These are phyloP conservation scores for Diplogelasinospora grovesii DNA, from an alignment of 495 filamentous ascomycete species.

Conservation along the genomic window DNA sequence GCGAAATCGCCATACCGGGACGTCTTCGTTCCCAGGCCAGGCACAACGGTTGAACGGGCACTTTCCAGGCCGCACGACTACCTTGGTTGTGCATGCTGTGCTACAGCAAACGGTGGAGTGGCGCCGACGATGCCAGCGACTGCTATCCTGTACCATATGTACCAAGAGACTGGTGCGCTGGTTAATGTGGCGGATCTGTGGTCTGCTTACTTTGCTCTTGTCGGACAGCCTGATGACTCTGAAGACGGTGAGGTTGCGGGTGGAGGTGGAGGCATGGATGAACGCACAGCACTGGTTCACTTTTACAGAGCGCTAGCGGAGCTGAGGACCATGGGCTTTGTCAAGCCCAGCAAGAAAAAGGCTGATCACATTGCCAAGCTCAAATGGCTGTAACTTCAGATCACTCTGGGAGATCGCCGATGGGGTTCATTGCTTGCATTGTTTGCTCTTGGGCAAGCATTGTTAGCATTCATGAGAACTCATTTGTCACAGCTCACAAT, in stretches of 20 bases:
- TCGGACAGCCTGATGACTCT: constrained; percentile 57
- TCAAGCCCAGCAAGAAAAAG: constrained; percentile 87
- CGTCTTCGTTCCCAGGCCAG: constrained; percentile 72
- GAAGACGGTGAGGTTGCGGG: too few relatives aligned
- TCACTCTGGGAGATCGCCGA: too few relatives aligned
- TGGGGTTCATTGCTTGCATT: too few relatives aligned
- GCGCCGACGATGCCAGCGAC: constrained; percentile 66
- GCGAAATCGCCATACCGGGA: constrained; percentile 71
- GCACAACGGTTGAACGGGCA: constrained; percentile 73
- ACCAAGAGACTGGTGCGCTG: constrained; percentile 78
- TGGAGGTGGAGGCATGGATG: constrained; percentile 38
- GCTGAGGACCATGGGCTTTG: constrained; percentile 73
- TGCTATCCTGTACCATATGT: constrained; percentile 82
- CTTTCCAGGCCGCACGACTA: constrained; percentile 79
- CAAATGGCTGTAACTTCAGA: constrained; percentile 40
- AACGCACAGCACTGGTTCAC: constrained; percentile 53
- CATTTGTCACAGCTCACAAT: too few relatives aligned
- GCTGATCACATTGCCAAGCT: constrained; percentile 84
- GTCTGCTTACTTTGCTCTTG: constrained; percentile 74
- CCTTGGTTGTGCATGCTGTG: constrained; percentile 66
- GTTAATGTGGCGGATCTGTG: constrained; percentile 88
- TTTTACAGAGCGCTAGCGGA: constrained; percentile 85
- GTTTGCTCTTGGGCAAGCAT: too few relatives aligned
- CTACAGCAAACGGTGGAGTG: constrained; percentile 36
- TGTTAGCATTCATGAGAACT: too few relatives aligned